Conservation (phyloP, 306 rosid species). For the Trifolium subterraneum region DNA sequence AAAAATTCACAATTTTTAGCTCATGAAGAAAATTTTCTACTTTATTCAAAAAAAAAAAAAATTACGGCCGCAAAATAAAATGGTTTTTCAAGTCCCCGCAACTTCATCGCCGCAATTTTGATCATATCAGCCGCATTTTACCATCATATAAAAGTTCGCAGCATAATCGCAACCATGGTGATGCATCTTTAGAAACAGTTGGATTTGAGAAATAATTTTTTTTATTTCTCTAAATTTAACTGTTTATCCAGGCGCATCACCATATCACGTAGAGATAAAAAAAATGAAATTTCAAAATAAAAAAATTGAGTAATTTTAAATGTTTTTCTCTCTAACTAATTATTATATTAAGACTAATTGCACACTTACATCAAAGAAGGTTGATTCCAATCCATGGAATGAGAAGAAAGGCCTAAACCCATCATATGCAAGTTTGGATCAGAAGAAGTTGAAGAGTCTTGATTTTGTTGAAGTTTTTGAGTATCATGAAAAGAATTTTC, state of each 20-base stretch:
- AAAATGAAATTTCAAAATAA: neutral
- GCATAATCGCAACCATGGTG: neutral
- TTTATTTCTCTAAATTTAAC: neutral
- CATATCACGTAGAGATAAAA: neutral
- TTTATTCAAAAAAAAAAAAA: too few species aligned
- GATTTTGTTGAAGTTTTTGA: conserved; percentile 53
- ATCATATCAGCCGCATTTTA: neutral
- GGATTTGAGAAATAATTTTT: neutral
- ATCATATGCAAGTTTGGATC: conserved; percentile 82
- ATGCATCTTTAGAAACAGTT: neutral
- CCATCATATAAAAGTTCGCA: neutral
- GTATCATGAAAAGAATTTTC: conserved; percentile 63
- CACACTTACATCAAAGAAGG: conserved; percentile 73
- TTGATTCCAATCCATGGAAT: conserved; percentile 86
- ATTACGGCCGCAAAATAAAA: neutral
- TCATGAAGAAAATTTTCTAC: neutral
- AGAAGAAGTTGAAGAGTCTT: conserved; percentile 50
- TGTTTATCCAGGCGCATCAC: neutral
- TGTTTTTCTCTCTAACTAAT: neutral
- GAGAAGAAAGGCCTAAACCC: conserved; percentile 89
- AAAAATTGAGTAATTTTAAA: neutral
- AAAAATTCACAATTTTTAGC: conserved; percentile 12
- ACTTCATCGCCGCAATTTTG: neutral
- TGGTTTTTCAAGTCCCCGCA: neutral
- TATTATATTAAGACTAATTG: conserved; percentile 3